phyloP scores from a whole-genome alignment of 179 eudicot genomes.

The Silene vulgaris region DNA sequence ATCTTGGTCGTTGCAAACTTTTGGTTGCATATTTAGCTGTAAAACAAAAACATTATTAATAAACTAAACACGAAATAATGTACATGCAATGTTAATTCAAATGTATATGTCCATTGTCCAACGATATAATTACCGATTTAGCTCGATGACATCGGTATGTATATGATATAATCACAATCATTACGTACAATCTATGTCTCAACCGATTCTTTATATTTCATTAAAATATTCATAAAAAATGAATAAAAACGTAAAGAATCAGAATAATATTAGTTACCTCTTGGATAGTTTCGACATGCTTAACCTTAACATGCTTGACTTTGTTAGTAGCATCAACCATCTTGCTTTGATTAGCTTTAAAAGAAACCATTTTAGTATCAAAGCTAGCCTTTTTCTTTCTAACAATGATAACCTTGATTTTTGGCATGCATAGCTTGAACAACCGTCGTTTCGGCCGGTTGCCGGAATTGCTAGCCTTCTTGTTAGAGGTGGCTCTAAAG shows the following conservation, averaged over 20 bases:
- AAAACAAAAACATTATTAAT: neutral
- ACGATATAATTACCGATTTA: no score
- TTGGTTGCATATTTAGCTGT: conserved; percentile 7
- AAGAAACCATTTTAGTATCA: conserved; percentile 14
- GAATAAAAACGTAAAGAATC: neutral
- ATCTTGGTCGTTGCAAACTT: neutral
- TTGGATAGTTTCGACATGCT: neutral
- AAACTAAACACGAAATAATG: no score
- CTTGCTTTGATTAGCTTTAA: conserved; percentile 11
- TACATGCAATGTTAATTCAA: no score
- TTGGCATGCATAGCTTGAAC: conserved; percentile 25
- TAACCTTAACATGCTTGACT: conserved; percentile 6
- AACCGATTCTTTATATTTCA: no score
- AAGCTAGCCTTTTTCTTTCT: conserved; percentile 16
- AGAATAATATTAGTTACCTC: conserved; percentile 6
- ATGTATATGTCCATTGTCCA: no score
- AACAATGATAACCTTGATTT: conserved; percentile 13
- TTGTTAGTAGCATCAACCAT: conserved; percentile 18
- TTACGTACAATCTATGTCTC: no score
- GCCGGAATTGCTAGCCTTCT: conserved; percentile 18
- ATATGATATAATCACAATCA: no score
- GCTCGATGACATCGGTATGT: no score
- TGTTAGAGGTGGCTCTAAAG: neutral
- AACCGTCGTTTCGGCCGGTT: conserved; percentile 12
- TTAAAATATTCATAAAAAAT: neutral